A percentile compares a stretch with the other conserved stretches of the same genome.
These are phyloP conservation scores for Chenopodium berlandieri DNA, from an alignment of 148 eudicot species.

Conservation along the genomic window DNA sequence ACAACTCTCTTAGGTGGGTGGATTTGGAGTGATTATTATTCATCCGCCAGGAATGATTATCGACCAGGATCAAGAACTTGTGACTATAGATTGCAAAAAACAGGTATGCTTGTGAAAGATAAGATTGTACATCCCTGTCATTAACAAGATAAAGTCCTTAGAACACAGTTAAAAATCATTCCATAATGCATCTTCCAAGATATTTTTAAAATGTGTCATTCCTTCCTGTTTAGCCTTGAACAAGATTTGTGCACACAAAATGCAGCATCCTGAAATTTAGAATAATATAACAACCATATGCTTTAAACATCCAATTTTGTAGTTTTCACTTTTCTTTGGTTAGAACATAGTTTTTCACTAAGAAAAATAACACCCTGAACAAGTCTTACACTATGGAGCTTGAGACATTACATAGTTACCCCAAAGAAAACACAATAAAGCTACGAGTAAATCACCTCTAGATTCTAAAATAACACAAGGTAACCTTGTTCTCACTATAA, in stretches of 20 bases:
- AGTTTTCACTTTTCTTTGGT: not conserved
- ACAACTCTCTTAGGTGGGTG: conserved; percentile 77
- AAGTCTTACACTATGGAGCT: no score
- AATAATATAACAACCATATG: not conserved
- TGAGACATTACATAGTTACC: no score
- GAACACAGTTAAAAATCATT: not conserved
- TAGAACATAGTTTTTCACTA: no score
- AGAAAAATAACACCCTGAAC: no score
- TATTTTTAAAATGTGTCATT: not conserved
- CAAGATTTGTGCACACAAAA: not conserved
- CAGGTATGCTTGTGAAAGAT: conserved; percentile 84
- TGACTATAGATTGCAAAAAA: conserved; percentile 70
- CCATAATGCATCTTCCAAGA: not conserved
- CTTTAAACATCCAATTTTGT: no score
- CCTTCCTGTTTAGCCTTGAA: not conserved
- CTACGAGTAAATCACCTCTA: no score
- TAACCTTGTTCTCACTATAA: no score
- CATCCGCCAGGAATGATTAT: conserved; percentile 86
- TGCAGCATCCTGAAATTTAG: not conserved
- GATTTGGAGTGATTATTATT: conserved; percentile 36
- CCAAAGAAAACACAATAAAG: no score
- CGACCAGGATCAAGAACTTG: conserved; percentile 74
- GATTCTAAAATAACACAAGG: no score
- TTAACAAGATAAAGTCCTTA: not conserved
- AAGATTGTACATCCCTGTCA: conserved; percentile 91